A percentile compares a stretch with the other conserved stretches of the same genome.
Conservation (phyloP, 345 rosid species). For the Salix suchowensis region DNA sequence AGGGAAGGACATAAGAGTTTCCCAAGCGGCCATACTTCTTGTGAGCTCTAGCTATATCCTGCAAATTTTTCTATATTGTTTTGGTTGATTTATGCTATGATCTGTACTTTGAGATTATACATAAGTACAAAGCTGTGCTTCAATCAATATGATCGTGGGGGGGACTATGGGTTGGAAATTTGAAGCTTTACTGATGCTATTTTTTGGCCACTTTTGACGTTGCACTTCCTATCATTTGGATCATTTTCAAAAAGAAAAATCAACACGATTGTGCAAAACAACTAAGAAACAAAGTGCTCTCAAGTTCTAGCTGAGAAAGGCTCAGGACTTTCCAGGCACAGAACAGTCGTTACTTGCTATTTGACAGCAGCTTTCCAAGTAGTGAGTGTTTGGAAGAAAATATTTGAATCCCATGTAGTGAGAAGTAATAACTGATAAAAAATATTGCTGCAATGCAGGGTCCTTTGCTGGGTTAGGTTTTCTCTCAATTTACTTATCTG, state of each 20-base stretch:
- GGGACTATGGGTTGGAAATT: background rate
- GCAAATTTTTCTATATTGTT: background rate
- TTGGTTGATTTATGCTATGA: background rate
- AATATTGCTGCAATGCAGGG: slow-evolving; percentile 37
- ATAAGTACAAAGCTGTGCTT: background rate
- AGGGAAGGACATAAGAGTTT: slow-evolving; percentile 88
- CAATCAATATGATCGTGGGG: background rate
- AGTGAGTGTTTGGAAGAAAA: background rate
- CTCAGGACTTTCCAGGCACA: background rate
- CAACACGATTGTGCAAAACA: background rate
- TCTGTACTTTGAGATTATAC: background rate
- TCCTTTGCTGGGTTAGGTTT: slow-evolving; percentile 81
- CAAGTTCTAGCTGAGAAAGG: background rate
- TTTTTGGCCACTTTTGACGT: background rate
- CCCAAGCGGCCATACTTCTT: slow-evolving; percentile 85
- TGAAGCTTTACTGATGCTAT: background rate
- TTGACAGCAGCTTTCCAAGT: background rate
- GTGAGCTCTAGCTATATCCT: slow-evolving; percentile 30
- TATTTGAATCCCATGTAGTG: background rate
- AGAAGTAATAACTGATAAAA: background rate
- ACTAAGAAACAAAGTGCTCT: background rate
- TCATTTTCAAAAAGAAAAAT: background rate
- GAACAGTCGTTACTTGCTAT: background rate
- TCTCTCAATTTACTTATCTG: slow-evolving; percentile 67
- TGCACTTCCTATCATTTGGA: background rate